Conservation (phyloP, 1,139 yeast genomes). For the Nakaseomyces sp. region DNA sequence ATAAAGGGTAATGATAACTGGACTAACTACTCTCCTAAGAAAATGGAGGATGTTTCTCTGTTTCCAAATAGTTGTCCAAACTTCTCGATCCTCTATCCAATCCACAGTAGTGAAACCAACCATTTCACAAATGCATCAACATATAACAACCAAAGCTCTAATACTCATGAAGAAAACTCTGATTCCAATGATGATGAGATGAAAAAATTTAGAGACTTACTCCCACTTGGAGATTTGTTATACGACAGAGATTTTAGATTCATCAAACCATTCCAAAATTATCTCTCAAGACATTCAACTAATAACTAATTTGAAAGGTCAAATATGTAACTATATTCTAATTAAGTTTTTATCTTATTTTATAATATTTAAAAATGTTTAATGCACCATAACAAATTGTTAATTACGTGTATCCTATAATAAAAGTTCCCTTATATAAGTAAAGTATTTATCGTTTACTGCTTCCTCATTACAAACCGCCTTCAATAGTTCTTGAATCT, state of each 20-base stretch:
- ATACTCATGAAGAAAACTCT: not conserved
- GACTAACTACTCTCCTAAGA: not conserved
- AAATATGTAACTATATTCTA: slow-evolving; percentile 1
- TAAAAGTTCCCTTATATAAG: slow-evolving; percentile 12
- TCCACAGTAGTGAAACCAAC: slow-evolving; percentile 6
- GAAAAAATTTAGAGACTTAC: slow-evolving; percentile 5
- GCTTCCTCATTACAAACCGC: slow-evolving; percentile 10
- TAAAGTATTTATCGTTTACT: slow-evolving; percentile 17
- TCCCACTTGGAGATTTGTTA: slow-evolving; percentile 14
- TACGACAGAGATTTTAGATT: slow-evolving; percentile 18
- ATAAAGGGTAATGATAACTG: not conserved
- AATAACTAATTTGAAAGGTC: slow-evolving; percentile 2
- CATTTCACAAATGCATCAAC: not conserved
- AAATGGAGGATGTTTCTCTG: slow-evolving; percentile 1
- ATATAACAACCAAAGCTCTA: not conserved
- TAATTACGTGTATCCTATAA: too few species aligned
- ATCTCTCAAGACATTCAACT: slow-evolving; percentile 2
- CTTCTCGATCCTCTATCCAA: slow-evolving; percentile 6
- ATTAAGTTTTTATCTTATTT: not conserved
- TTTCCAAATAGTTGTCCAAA: slow-evolving; percentile 4
- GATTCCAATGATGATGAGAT: not conserved
- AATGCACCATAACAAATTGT: too few species aligned
- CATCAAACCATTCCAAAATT: slow-evolving; percentile 9
- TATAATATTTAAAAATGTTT: not conserved
- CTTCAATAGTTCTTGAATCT: slow-evolving; percentile 19